These are phyloP conservation scores for Monilinia laxa DNA, from an alignment of 2,329 filamentous ascomycete species.

Conservation along the genomic window DNA sequence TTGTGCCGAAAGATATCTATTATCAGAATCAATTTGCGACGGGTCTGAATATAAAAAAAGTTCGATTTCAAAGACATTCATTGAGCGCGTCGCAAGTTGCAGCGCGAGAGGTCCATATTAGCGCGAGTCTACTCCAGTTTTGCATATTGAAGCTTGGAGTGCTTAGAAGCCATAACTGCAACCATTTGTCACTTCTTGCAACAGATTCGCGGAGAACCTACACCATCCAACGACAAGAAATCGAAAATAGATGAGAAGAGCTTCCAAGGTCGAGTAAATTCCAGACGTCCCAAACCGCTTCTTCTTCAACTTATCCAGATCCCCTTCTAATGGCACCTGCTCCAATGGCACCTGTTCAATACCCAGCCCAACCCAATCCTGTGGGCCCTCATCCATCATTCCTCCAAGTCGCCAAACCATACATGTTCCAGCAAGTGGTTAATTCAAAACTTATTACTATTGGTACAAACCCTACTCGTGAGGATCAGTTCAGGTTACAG, in stretches of 20 bases:
- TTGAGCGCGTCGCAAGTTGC: slow-evolving; percentile 9
- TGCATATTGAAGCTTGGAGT: slow-evolving; percentile 3
- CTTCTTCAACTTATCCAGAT: background rate
- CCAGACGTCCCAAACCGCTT: background rate
- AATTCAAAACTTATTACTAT: slow-evolving; percentile 69
- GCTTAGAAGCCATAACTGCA: slow-evolving; percentile 10
- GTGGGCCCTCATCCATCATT: slow-evolving; percentile 39
- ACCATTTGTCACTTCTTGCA: slow-evolving; percentile 11
- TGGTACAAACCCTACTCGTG: slow-evolving; percentile 71
- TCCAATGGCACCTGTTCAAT: slow-evolving; percentile 32
- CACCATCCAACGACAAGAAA: background rate
- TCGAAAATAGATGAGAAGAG: background rate
- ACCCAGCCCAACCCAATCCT: slow-evolving; percentile 15
- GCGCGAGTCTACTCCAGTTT: background rate
- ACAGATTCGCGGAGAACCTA: background rate
- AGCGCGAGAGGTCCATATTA: slow-evolving; percentile 1
- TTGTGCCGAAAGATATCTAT: background rate
- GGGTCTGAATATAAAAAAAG: background rate
- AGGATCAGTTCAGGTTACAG: slow-evolving; percentile 78
- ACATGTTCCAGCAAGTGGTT: slow-evolving; percentile 78
- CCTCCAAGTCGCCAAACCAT: slow-evolving; percentile 56
- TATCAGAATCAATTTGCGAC: slow-evolving; percentile 10
- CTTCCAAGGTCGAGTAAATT: background rate
- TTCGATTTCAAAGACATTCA: slow-evolving; percentile 2
- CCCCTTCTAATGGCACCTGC: slow-evolving; percentile 8